Evolutionary conservation across 192 early-diverging fungal genomes (phyloP).

Genomic region (Coemansia sp.): DNA sequence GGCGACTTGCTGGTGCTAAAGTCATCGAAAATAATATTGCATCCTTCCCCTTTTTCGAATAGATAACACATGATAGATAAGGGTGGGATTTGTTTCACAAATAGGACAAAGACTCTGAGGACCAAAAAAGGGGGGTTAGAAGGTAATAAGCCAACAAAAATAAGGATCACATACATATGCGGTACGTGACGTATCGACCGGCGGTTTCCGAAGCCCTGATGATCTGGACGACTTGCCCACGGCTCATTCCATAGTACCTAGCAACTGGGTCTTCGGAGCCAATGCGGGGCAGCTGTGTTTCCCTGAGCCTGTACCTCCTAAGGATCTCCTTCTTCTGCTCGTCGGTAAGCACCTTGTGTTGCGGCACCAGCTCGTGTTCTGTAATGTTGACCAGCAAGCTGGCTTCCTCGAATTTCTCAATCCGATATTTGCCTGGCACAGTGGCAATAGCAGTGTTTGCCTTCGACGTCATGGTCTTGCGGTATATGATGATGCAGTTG

Average conservation of each 20-base stretch:
- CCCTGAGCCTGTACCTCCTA: conserved; percentile 88
- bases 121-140: too few relatives aligned
- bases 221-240: conserved; percentile 90
- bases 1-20: too few relatives aligned
- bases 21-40: too few relatives aligned
- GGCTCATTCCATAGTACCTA: conserved; percentile 90
- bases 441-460: conserved; percentile 57
- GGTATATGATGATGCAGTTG: conserved; percentile 86
- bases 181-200: conserved; percentile 96
- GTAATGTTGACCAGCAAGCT: conserved; percentile 98
- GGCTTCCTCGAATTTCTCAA: conserved; percentile 88
- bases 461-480: conserved; percentile 76
- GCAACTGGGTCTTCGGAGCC: conserved; percentile 86
- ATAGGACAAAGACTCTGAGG: too few relatives aligned
- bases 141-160: too few relatives aligned
- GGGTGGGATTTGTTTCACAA: too few relatives aligned
- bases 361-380: conserved; percentile 91
- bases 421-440: conserved; percentile 46
- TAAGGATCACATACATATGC: conserved; percentile 78
- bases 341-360: conserved; percentile 79
- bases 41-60: too few relatives aligned
- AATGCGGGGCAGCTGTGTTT: conserved; percentile 94
- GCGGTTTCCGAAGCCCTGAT: conserved; percentile 93
- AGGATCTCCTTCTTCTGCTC: conserved; percentile 92
- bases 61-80: too few relatives aligned